Percentiles rank a stretch among this genome's conserved stretches.
phyloP scores from a whole-genome alignment of 495 filamentous ascomycete genomes.

The Hyaloscypha variabilis region DNA sequence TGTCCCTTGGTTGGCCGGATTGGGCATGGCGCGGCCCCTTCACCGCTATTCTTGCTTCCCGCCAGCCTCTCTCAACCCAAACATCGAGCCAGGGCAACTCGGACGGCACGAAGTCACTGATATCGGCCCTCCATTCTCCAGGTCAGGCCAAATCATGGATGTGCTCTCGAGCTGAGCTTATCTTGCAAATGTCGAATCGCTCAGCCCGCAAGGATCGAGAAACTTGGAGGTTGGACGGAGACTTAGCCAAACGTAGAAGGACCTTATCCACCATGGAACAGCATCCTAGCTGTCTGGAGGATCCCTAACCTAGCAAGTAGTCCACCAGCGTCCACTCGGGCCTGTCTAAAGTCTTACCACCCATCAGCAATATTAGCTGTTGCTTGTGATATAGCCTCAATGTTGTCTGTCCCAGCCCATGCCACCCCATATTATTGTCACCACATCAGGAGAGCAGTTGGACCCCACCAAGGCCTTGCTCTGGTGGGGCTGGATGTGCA shows the following conservation, averaged over 20 bases:
- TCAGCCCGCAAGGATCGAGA: slow-evolving; percentile 6
- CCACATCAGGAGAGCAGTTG: neutral
- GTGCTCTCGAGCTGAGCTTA: slow-evolving; percentile 12
- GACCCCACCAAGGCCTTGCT: neutral
- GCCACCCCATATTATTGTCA: neutral
- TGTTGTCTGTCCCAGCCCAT: neutral
- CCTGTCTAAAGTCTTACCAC: neutral
- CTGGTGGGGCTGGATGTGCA: neutral
- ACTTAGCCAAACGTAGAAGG: slow-evolving; percentile 1
- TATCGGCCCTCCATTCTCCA: neutral
- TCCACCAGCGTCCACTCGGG: neutral
- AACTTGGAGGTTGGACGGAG: slow-evolving; percentile 3
- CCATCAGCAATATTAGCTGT: neutral
- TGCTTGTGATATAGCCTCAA: slow-evolving; percentile 11
- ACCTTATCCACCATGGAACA: neutral
- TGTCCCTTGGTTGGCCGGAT: too few relatives aligned
- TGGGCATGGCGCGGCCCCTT: slow-evolving; percentile 17
- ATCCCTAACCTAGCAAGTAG: slow-evolving; percentile 2
- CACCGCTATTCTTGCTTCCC: slow-evolving; percentile 26
- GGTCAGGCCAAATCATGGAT: slow-evolving; percentile 1
- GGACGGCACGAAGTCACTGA: slow-evolving; percentile 6
- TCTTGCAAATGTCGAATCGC: slow-evolving; percentile 14
- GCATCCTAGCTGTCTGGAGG: neutral
- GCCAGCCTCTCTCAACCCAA: slow-evolving; percentile 9
- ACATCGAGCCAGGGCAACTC: neutral